Conservation (phyloP, 192 early-diverging fungal genomes). For the Spizellomyces punctatus region DNA sequence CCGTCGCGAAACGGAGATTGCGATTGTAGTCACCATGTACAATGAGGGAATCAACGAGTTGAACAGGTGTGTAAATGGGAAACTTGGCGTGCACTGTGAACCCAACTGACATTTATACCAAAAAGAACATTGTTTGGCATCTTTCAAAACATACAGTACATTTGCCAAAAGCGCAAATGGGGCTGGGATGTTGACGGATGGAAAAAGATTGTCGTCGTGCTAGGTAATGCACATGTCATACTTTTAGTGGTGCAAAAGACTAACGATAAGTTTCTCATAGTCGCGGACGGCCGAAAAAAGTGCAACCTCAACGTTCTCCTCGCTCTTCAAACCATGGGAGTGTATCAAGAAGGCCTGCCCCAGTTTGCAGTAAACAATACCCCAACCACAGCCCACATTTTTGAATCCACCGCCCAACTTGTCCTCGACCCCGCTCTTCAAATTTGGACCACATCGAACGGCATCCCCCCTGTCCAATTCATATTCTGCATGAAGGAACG, state of each 20-base stretch:
- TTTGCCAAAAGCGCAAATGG: conserved; percentile 39
- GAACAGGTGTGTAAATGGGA: conserved; percentile 28
- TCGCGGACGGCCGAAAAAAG: conserved; percentile 71
- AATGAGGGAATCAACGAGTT: conserved; percentile 37
- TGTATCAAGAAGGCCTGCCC: conserved; percentile 43
- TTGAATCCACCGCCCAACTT: conserved; percentile 78
- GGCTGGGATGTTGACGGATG: conserved; percentile 72
- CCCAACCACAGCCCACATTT: conserved; percentile 68
- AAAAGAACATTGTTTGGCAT: conserved; percentile 5
- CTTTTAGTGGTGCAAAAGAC: too few relatives aligned
- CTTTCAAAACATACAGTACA: conserved; percentile 58
- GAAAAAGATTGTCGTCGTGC: conserved; percentile 75
- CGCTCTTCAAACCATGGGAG: conserved; percentile 62
- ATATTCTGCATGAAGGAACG: conserved; percentile 84
- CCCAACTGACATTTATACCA: too few relatives aligned
- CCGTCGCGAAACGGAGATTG: conserved; percentile 67
- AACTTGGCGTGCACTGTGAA: too few relatives aligned
- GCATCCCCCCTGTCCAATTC: conserved; percentile 66
- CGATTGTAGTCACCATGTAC: conserved; percentile 82
- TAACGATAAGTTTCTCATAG: conserved; percentile 37
- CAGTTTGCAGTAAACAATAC: conserved; percentile 60
- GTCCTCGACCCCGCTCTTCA: conserved; percentile 71
- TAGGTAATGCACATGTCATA: conserved; percentile 10
- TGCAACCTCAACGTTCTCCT: conserved; percentile 69
- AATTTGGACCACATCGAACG: conserved; percentile 57